phyloP scores from a whole-genome alignment of 2,329 filamentous ascomycete species.

The Hawksworthiomyces lignivorus region DNA sequence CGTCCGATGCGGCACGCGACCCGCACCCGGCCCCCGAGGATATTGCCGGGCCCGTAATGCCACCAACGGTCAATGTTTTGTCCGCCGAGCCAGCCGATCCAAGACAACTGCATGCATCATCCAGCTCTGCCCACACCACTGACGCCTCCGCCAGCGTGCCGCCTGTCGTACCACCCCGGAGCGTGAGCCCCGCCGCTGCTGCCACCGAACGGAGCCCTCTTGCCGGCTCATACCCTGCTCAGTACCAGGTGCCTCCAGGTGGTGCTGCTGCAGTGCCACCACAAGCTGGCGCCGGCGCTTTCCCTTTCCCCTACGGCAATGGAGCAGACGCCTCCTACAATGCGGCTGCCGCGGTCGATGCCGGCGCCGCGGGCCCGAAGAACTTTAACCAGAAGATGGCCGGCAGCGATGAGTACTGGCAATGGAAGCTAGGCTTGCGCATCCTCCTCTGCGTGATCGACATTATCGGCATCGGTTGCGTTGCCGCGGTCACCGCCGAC shows the following conservation, averaged over 20 bases:
- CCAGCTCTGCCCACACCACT: neutral
- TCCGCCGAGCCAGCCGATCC: neutral
- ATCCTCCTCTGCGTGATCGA: constrained; percentile 3
- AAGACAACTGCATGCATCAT: neutral
- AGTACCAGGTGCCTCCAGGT: neutral
- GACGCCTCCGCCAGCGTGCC: neutral
- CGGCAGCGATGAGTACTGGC: constrained; percentile 8
- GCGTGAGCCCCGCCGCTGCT: constrained; percentile 1
- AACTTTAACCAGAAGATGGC: constrained; percentile 5
- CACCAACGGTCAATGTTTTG: neutral
- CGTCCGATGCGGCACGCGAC: neutral
- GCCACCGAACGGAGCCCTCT: neutral
- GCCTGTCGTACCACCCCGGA: neutral
- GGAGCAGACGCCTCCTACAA: neutral
- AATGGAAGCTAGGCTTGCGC: constrained; percentile 9
- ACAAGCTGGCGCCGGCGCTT: too few relatives aligned
- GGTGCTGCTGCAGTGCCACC: neutral
- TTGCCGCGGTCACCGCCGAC: neutral
- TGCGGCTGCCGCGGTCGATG: neutral
- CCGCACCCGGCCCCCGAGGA: constrained; percentile 1
- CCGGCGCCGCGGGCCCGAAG: neutral
- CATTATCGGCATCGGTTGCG: constrained; percentile 7
- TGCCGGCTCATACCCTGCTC: neutral
- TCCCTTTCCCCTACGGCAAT: too few relatives aligned
- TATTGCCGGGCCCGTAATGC: constrained; percentile 1